Evolutionary conservation across 306 rosid species (phyloP).

Genomic region (Ormosia emarginata): DNA sequence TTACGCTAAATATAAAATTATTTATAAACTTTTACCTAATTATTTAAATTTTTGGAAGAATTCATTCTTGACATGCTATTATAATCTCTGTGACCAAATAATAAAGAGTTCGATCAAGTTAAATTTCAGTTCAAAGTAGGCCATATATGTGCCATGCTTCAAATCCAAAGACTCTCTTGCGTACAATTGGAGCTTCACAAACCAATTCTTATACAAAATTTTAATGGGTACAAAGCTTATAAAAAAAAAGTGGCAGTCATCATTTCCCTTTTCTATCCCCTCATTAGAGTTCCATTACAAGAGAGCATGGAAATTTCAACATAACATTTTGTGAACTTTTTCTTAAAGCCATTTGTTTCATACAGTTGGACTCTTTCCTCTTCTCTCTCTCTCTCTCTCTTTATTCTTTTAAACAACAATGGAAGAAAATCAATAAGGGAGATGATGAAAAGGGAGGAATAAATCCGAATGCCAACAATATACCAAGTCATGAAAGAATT

Average conservation of each 20-base stretch:
- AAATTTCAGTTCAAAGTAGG: too few species aligned
- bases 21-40: too few species aligned
- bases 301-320: not conserved
- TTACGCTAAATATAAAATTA: too few species aligned
- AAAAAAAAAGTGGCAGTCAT: not conserved
- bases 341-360: not conserved
- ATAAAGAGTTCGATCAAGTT: too few species aligned
- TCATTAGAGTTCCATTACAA: not conserved
- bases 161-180: too few species aligned
- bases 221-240: not conserved
- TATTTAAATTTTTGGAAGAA: too few species aligned
- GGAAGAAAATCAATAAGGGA: not conserved
- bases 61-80: too few species aligned
- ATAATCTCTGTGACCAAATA: too few species aligned
- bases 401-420: not conserved
- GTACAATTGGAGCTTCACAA: too few species aligned
- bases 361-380: not conserved
- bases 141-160: too few species aligned
- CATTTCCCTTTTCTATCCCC: not conserved
- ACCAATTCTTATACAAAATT: not conserved
- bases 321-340: not conserved
- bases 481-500: constrained; percentile 5
- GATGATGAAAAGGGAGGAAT: not conserved
- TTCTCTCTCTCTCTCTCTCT: not conserved
- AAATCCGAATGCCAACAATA: not conserved